These are phyloP conservation scores for Collybiopsis luxurians DNA, from an alignment of 768 basidiomycete genomes.

Conservation along the genomic window DNA sequence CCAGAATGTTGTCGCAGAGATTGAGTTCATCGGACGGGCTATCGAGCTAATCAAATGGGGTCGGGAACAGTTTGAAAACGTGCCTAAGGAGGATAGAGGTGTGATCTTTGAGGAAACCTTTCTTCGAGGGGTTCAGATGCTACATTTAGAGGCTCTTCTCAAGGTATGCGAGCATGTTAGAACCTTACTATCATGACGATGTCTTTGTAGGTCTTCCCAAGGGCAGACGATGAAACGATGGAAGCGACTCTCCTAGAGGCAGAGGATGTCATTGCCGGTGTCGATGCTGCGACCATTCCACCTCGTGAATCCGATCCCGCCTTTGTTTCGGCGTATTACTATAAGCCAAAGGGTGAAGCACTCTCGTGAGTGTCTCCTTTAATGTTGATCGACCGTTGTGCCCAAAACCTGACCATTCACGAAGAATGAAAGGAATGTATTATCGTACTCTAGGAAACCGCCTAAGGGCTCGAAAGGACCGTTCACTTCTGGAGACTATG, in stretches of 20 bases:
- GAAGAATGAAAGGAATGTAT: neutral
- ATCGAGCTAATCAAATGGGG: constrained; percentile 6
- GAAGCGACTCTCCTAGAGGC: constrained; percentile 29
- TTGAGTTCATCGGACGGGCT: neutral
- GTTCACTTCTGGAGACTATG: neutral
- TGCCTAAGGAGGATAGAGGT: neutral
- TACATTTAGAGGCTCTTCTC: neutral
- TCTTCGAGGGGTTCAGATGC: neutral
- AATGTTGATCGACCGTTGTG: neutral
- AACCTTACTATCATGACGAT: too few relatives aligned
- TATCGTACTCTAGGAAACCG: neutral
- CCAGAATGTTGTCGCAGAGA: neutral
- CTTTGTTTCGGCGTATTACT: constrained; percentile 32
- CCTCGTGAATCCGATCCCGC: constrained; percentile 21
- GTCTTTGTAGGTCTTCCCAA: neutral
- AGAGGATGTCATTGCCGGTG: constrained; percentile 27
- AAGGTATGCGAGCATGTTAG: neutral
- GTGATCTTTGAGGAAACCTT: neutral
- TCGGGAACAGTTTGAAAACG: neutral
- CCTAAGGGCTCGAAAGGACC: neutral
- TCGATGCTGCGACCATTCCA: constrained; percentile 18
- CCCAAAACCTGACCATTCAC: too few relatives aligned
- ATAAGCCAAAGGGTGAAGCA: constrained; percentile 33
- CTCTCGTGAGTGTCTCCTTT: constrained; percentile 26
- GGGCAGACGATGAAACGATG: constrained; percentile 9